Base-by-base conservation (phyloP, 2,329 filamentous ascomycete genomes). In the Hypoxylon sp. region DNA sequence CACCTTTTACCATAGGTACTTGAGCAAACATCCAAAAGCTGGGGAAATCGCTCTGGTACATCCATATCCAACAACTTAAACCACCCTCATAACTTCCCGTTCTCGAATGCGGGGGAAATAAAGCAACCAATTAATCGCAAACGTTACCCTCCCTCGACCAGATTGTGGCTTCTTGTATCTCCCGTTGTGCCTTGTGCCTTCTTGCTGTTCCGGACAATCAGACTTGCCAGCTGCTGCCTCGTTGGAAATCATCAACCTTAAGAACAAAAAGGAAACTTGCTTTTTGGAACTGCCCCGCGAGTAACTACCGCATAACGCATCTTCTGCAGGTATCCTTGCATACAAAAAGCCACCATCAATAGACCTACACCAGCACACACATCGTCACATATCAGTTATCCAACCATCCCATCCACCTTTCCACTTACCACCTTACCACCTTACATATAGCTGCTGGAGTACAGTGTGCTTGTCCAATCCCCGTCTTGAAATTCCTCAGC, bases 101-200 rank as follows among this genome's bases (percentile, higher is more conserved):
- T n/a, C n/a, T 32, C 38, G 49, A 53, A 56, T 61, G 58, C 58
- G 60, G 58, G 58, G 59, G 57, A 51, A 55, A 43, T 36, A 49
- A 12, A 45, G 32, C 43, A 32, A 51, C 56, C 59, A 62, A 60
- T 58, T 58, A 56, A 45, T 58, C 35, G 29, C 45, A 51, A 48
- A 47, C 40, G 23, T 20, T 52, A 12, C 57, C 54, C 59, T 56
- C 51, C 57, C 54, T 51, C 42, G 30, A 34, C 35, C 17, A 42
- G 5, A 4, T 36, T 23, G 6, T 15, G 44, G 43, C 46, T 56
- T 55, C 51, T 59, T 43, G 12, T 41, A 30, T n/a, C 13, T 43
- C 42, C n/a, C 3, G 26, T 31, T 43, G 45, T 49, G 30, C 34
- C 38, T 31, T 43, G 45, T 49, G 30, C 34, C 38, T 6, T 42